Percentiles rank a stretch among this genome's conserved stretches.
Conservation (phyloP, 768 basidiomycete species). For the Boletus huronensis region DNA sequence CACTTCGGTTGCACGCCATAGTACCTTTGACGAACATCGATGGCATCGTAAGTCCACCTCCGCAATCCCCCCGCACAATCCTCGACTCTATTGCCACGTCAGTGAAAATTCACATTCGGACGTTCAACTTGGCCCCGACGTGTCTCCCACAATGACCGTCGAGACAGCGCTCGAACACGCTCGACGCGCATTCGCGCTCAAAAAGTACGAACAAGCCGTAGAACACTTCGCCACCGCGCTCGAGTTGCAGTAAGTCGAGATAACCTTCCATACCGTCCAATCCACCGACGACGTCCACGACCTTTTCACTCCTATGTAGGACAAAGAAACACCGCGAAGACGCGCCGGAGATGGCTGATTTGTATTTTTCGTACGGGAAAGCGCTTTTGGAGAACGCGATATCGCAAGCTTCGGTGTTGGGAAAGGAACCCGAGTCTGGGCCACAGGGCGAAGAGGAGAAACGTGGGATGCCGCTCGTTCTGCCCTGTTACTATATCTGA, state of each 20-base stretch:
- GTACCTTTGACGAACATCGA: not conserved
- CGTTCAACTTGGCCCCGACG: conserved; percentile 19
- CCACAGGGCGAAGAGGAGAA: conserved; percentile 40
- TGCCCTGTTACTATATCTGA: not conserved
- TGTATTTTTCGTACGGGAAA: conserved; percentile 90
- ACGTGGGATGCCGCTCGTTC: conserved; percentile 19
- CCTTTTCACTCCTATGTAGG: conserved; percentile 36
- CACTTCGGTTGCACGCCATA: not conserved
- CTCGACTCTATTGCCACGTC: not conserved
- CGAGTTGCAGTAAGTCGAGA: conserved; percentile 67
- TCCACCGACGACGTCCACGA: conserved; percentile 11
- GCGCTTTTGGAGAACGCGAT: conserved; percentile 93
- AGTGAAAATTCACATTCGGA: conserved; percentile 11
- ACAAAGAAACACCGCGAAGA: conserved; percentile 75
- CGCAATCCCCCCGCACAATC: no score
- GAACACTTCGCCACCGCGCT: conserved; percentile 82
- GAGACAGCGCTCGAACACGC: conserved; percentile 71
- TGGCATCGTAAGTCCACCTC: conserved; percentile 25
- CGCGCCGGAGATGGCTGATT: conserved; percentile 78
- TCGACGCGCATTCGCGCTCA: conserved; percentile 84
- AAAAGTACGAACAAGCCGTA: conserved; percentile 81
- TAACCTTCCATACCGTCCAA: not conserved
- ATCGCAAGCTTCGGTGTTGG: conserved; percentile 79
- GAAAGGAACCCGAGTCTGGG: conserved; percentile 67
- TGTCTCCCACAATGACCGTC: conserved; percentile 33